Evolutionary conservation across 306 rosid species (phyloP).

Genomic region (Fragaria vesca): DNA sequence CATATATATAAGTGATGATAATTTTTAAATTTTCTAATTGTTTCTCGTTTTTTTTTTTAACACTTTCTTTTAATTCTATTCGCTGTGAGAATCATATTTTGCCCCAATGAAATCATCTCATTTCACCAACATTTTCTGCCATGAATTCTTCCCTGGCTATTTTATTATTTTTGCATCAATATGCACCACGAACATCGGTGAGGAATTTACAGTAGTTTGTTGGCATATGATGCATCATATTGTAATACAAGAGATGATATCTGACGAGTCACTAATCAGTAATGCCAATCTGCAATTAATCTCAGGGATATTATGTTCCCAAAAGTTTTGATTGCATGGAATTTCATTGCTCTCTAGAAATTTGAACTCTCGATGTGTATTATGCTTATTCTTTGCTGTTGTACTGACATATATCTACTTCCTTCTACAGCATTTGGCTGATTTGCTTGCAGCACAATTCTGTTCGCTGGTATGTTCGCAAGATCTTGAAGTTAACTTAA

Average conservation of each 20-base stretch:
- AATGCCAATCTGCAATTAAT: neutral
- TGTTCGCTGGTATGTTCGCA: conserved; percentile 57
- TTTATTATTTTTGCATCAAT: neutral
- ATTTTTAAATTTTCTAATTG: neutral
- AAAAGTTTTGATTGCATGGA: neutral
- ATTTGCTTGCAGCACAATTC: conserved; percentile 77
- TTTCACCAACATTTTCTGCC: neutral
- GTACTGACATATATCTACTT: conserved; percentile 33
- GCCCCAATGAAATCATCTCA: neutral
- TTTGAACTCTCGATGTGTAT: neutral
- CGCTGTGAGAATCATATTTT: neutral
- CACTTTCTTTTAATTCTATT: neutral
- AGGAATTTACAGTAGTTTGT: neutral
- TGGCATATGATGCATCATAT: neutral
- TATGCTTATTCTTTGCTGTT: conserved; percentile 27
- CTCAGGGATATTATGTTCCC: neutral
- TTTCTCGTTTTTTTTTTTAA: neutral
- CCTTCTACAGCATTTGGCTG: conserved; percentile 79
- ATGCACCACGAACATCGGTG: neutral
- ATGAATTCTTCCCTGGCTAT: too few relatives aligned
- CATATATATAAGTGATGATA: neutral
- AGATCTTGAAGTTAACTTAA: neutral
- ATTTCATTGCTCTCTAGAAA: neutral
- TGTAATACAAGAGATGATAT: neutral
- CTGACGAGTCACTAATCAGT: neutral